Conservation (phyloP, 768 basidiomycete species). For the Agrocybe pediades region DNA sequence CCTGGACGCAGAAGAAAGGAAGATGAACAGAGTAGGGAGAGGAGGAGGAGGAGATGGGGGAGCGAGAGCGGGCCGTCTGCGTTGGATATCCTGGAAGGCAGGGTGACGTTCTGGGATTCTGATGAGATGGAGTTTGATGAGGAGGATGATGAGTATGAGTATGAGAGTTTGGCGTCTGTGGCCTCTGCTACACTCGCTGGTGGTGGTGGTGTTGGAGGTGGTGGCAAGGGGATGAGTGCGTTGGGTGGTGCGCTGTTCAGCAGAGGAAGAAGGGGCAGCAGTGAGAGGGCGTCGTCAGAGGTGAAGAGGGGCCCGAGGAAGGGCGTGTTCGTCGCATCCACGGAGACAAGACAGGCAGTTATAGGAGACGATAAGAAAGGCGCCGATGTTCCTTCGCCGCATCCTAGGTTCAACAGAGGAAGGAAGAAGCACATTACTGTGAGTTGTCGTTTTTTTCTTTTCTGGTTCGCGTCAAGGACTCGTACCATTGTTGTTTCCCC, state of each 20-base stretch:
- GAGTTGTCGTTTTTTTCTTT: conserved; percentile 22
- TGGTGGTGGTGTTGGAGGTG: background rate
- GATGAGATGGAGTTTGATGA: conserved; percentile 39
- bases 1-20: conserved; percentile 28
- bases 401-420: conserved; percentile 41
- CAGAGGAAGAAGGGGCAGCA: conserved; percentile 10
- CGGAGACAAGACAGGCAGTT: conserved; percentile 40
- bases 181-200: no score
- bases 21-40: conserved; percentile 2
- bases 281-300: conserved; percentile 16
- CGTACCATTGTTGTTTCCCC: background rate
- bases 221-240: background rate
- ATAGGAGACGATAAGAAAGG: conserved; percentile 45
- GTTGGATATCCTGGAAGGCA: conserved; percentile 69
- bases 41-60: conserved; percentile 6
- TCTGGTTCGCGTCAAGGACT: background rate
- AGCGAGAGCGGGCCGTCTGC: conserved; percentile 44
- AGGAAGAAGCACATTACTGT: background rate
- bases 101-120: conserved; percentile 49
- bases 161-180: background rate
- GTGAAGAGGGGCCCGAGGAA: conserved; percentile 34
- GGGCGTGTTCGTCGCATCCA: conserved; percentile 41
- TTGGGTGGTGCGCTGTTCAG: background rate
- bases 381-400: conserved; percentile 47
- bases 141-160: background rate